Conservation (phyloP, 2,329 filamentous ascomycete species). For the Cladobotryum mycophilum region DNA sequence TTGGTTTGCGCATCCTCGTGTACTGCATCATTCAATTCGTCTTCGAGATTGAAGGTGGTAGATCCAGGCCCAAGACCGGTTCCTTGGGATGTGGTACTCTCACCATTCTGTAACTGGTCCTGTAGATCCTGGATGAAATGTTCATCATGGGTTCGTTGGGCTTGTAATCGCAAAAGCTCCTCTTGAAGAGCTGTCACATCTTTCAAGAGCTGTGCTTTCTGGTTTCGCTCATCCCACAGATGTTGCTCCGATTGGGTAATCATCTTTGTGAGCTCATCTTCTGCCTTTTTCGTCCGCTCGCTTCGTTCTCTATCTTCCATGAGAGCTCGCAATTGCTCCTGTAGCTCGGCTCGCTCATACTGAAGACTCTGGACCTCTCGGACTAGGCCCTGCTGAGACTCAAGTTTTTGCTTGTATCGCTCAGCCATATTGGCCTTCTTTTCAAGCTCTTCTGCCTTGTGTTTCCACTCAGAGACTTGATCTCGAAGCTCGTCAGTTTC, state of each 20-base stretch:
- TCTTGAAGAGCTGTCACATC: constrained; percentile 40
- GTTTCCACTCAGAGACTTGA: constrained; percentile 53
- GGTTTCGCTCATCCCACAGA: constrained; percentile 37
- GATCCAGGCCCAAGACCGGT: constrained; percentile 14
- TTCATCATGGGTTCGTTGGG: constrained; percentile 45
- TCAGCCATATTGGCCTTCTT: constrained; percentile 60
- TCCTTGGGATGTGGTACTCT: constrained; percentile 16
- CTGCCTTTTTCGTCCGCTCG: constrained; percentile 29
- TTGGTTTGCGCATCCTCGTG: constrained; percentile 33
- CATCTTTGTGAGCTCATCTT: constrained; percentile 36
- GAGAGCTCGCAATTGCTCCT: constrained; percentile 39
- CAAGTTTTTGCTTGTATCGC: constrained; percentile 57
- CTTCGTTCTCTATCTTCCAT: constrained; percentile 29
- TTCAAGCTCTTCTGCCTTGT: constrained; percentile 51
- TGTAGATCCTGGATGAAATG: constrained; percentile 52
- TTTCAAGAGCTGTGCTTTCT: constrained; percentile 41
- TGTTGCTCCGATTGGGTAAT: constrained; percentile 36
- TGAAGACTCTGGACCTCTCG: constrained; percentile 50
- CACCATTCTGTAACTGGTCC: constrained; percentile 46
- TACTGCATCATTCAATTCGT: constrained; percentile 50
- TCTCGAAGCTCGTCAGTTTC: constrained; percentile 50
- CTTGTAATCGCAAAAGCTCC: constrained; percentile 42
- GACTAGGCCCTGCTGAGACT: constrained; percentile 48
- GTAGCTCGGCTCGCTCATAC: constrained; percentile 48
- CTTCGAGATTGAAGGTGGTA: constrained; percentile 44